Evolutionary conservation across 2,329 filamentous ascomycete genomes (phyloP), one percentile per base, ranked within the genome.

Genomic region (Fusarium euwallaceae): DNA sequence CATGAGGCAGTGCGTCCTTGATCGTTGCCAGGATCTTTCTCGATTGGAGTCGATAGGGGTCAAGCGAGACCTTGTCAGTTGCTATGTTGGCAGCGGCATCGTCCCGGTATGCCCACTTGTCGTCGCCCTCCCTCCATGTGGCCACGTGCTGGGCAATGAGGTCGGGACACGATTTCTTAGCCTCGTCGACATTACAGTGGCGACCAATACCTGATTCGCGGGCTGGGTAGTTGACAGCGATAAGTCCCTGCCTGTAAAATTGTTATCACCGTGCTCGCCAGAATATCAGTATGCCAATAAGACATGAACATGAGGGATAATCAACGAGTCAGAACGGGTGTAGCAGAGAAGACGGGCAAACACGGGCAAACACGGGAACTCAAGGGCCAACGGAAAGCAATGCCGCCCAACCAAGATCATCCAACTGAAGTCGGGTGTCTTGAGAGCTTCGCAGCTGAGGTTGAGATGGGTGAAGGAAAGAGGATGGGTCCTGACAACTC

Each of bases 171-270:
- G 94, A 87, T 82, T 96, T 96, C 82, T 92, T 92, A 20, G 97
- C 97, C 79, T 98, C 97, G 5, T 87, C 87, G 48, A 94, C 89
- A 10, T 91, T 93, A 73, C 96, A 92, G 84, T 97, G 94, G 37
- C 96, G 88, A 53, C 88, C 92, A 64, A 99, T 91, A 3, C 94
- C 95, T 78, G 91, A 95, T 10, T 89, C 89, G 17, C 97, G 92
- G 6, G 96, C 95, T 3, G 97, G 92, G 80, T 99, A 99, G 85
- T 99, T 99, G 83, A 99, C 92, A 4, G 97, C 97, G 80, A 99
- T 99, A 27, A 99, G 88, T 10, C 94, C 95, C 83, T 97, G 94
- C 93, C 93, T 92, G 76, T 10, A 53, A 24, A 24, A 27, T 17
- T 64, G 74, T 79, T 61, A 80, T 66, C 20, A 71, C 51, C 29